A percentile compares a stretch with the other conserved stretches of the same genome.
Evolutionary conservation across 2,329 filamentous ascomycete species (phyloP).

Genomic region (Piedraia hortae): DNA sequence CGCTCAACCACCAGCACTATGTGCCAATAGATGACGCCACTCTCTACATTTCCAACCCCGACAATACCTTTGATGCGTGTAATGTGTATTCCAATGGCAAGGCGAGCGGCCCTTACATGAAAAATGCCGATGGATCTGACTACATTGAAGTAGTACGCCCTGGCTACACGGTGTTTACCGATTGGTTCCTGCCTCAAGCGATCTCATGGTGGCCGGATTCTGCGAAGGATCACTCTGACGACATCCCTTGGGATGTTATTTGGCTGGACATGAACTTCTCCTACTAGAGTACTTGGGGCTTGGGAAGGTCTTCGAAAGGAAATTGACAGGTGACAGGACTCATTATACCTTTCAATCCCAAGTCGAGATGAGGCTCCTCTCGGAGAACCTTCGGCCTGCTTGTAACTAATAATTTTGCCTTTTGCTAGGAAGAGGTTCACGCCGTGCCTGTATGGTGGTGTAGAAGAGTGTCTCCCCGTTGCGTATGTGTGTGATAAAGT

Average conservation of each 20-base stretch:
- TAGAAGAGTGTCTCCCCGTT: too few species aligned
- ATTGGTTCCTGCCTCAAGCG: slow-evolving; percentile 31
- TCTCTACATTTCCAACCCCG: slow-evolving; percentile 27
- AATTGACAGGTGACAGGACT: too few species aligned
- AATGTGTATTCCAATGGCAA: slow-evolving; percentile 12
- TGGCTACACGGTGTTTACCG: slow-evolving; percentile 30
- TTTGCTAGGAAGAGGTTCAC: too few species aligned
- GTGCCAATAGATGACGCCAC: slow-evolving; percentile 32
- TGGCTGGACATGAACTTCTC: slow-evolving; percentile 38
- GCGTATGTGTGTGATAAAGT: too few species aligned
- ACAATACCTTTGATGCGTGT: slow-evolving; percentile 32
- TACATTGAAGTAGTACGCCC: slow-evolving; percentile 25
- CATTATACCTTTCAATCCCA: too few species aligned
- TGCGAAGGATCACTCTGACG: slow-evolving; percentile 23
- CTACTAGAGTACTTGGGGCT: too few species aligned
- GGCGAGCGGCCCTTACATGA: slow-evolving; percentile 11
- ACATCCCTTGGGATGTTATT: slow-evolving; percentile 24
- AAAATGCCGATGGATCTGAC: slow-evolving; percentile 21
- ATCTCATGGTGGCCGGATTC: slow-evolving; percentile 31
- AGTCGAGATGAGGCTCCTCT: too few species aligned
- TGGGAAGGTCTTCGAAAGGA: too few species aligned
- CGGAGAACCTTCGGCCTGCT: too few species aligned
- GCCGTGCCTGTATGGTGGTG: too few species aligned
- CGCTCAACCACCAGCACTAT: slow-evolving; percentile 29
- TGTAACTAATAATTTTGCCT: too few species aligned